These are phyloP conservation scores for Mycocentrospora acerina DNA, from an alignment of 2,329 filamentous ascomycete genomes.

Conservation along the genomic window DNA sequence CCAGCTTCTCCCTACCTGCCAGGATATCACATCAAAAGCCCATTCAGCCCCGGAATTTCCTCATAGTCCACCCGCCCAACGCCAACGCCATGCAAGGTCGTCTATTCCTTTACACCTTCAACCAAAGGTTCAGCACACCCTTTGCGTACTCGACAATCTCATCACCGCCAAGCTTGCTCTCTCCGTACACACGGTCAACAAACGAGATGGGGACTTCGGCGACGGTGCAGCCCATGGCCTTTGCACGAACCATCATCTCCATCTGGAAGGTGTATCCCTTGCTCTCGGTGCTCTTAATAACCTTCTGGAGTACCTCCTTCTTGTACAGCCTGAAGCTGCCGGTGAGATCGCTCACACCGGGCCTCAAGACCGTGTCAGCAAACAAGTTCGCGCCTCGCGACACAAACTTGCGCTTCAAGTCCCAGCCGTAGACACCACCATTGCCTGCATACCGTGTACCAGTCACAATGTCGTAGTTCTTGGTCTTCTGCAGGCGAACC, in stretches of 20 bases:
- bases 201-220: constrained; percentile 96
- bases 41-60: not conserved
- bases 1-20: constrained; percentile 1
- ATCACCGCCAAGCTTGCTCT: constrained; percentile 89
- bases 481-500: constrained; percentile 76
- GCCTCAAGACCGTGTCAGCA: constrained; percentile 88
- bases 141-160: constrained; percentile 98
- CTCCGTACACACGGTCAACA: constrained; percentile 87
- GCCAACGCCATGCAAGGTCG: constrained; percentile 28
- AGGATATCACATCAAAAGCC: constrained; percentile 4
- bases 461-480: constrained; percentile 92
- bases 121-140: constrained; percentile 52
- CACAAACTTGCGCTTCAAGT: constrained; percentile 76
- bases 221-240: constrained; percentile 91
- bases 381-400: constrained; percentile 90
- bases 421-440: constrained; percentile 91
- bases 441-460: constrained; percentile 90
- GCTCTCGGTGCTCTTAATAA: constrained; percentile 86
- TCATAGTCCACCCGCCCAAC: constrained; percentile 16
- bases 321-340: constrained; percentile 95
- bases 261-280: constrained; percentile 99
- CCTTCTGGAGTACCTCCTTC: constrained; percentile 82
- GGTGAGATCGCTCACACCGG: constrained; percentile 92
- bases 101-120: constrained; percentile 47
- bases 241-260: constrained; percentile 98